phyloP scores from a whole-genome alignment of 2,329 filamentous ascomycete genomes.

The Fusarium ramigenum region DNA sequence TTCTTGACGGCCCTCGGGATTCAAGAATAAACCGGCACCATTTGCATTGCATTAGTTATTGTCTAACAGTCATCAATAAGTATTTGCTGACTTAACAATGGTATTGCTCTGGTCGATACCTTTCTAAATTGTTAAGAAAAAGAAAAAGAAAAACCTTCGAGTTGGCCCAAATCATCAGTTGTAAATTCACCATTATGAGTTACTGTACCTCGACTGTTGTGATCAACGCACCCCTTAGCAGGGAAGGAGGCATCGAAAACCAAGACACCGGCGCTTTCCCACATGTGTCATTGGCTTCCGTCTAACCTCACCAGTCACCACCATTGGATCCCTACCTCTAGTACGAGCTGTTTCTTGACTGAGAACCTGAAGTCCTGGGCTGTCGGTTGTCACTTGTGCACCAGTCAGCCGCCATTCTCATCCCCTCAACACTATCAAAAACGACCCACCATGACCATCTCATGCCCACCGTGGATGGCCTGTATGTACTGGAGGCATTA shows the following conservation, averaged over 20 bases:
- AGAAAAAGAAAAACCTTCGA: background rate
- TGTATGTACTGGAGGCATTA: slow-evolving; percentile 22
- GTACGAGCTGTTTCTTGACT: slow-evolving; percentile 4
- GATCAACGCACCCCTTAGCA: background rate
- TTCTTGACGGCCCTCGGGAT: background rate
- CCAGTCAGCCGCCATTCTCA: slow-evolving; percentile 13
- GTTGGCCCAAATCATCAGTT: background rate
- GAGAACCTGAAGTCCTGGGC: background rate
- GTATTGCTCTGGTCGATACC: background rate
- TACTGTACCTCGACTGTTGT: background rate
- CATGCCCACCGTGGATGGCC: slow-evolving; percentile 12
- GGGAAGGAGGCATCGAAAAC: slow-evolving; percentile 18
- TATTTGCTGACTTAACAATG: background rate
- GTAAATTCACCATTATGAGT: background rate
- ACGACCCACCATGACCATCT: slow-evolving; percentile 23
- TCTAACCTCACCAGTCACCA: slow-evolving; percentile 18
- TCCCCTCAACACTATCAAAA: slow-evolving; percentile 23
- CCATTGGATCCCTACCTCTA: slow-evolving; percentile 1
- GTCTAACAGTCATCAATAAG: background rate
- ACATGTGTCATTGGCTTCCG: slow-evolving; percentile 23
- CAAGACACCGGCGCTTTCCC: slow-evolving; percentile 32
- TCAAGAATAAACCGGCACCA: background rate
- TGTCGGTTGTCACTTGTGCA: slow-evolving; percentile 5
- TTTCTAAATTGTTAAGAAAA: background rate
- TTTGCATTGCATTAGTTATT: background rate